Conservation (phyloP, 768 basidiomycete genomes). For the Coprinopsis marcescibilis region DNA sequence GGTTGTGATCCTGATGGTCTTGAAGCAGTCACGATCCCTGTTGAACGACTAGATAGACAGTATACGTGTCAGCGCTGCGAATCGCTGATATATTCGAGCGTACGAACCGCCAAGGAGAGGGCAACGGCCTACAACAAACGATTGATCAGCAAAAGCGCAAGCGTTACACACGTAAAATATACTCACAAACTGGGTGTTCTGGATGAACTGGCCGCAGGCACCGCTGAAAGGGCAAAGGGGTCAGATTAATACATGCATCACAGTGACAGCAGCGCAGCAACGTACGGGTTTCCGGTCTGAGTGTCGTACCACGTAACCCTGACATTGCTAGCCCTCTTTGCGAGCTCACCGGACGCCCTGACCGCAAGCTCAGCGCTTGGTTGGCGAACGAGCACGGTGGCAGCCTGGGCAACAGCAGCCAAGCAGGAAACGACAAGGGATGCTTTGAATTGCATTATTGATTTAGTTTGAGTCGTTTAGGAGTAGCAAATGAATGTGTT, state of each 20-base stretch:
- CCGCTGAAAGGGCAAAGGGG: background rate
- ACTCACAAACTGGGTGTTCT: background rate
- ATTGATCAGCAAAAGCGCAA: background rate
- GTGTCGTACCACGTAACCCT: constrained; percentile 50
- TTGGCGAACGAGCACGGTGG: background rate
- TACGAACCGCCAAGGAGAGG: constrained; percentile 18
- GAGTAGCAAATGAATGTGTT: too few species aligned
- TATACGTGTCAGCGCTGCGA: background rate
- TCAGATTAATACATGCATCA: background rate
- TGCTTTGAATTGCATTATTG: too few species aligned
- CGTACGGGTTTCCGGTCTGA: constrained; percentile 10
- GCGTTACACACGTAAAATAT: background rate
- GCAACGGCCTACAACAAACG: constrained; percentile 19
- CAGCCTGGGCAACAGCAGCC: too few species aligned
- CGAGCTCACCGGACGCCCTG: too few species aligned
- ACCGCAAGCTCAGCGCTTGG: background rate
- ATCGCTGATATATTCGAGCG: background rate
- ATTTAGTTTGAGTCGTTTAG: too few species aligned
- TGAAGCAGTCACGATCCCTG: constrained; percentile 36
- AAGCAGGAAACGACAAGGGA: too few species aligned
- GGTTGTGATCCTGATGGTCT: constrained; percentile 47
- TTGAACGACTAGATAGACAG: constrained; percentile 18
- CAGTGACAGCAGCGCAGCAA: background rate
- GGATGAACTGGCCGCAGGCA: background rate
- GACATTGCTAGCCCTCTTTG: constrained; percentile 30